Percentiles rank a stretch among this genome's conserved stretches.
These are phyloP conservation scores for Melampsora americana DNA, from an alignment of 1,284 basidiomycete genomes.

Conservation along the genomic window DNA sequence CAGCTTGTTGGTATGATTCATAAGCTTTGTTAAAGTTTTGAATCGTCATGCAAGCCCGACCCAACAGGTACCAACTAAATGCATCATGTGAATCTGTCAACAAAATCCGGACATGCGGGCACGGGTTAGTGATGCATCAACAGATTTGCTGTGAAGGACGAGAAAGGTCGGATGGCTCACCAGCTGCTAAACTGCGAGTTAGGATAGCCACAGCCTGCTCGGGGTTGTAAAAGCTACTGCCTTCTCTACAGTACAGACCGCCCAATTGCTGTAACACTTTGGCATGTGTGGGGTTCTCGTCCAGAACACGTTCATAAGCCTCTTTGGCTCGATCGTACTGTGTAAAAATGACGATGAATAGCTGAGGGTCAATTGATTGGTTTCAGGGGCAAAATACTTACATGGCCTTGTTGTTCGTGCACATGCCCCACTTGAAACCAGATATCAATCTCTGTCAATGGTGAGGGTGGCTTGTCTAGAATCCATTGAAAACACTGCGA, in stretches of 20 bases:
- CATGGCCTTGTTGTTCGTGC: constrained; percentile 92
- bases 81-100: constrained; percentile 80
- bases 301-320: constrained; percentile 92
- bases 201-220: constrained; percentile 89
- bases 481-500: constrained; percentile 85
- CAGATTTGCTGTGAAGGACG: neutral
- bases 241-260: constrained; percentile 94
- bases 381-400: constrained; percentile 58
- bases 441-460: constrained; percentile 93
- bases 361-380: neutral
- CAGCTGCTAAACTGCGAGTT: constrained; percentile 88
- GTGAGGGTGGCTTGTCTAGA: constrained; percentile 86
- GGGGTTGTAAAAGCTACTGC: constrained; percentile 89
- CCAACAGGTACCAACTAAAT: constrained; percentile 97
- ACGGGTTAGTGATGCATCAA: constrained; percentile 4
- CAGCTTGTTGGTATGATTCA: constrained; percentile 98
- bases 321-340: constrained; percentile 86
- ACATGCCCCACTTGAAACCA: constrained; percentile 99
- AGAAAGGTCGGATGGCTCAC: constrained; percentile 58
- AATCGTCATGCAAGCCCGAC: constrained; percentile 97
- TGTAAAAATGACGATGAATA: neutral
- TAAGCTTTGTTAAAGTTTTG: constrained; percentile 99
- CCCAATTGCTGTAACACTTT: constrained; percentile 98
- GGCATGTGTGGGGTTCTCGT: constrained; percentile 87
- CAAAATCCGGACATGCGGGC: constrained; percentile 8